Evolutionary conservation across 129 eudicot genomes (phyloP), one percentile per base, ranked within the genome.

Genomic region (Helichrysum umbraculigerum): DNA sequence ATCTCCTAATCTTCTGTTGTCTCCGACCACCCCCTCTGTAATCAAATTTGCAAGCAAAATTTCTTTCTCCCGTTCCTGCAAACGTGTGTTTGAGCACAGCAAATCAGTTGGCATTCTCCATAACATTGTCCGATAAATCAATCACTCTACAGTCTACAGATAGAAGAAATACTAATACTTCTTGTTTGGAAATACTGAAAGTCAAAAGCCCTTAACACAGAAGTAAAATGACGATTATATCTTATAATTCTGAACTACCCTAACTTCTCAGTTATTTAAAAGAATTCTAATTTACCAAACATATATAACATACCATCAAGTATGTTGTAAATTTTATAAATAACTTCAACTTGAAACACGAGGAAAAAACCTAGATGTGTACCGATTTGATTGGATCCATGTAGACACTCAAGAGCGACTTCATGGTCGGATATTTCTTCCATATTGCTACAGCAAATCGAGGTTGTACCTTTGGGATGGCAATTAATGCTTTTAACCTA

Each of bases 391-490:
- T 80, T 58, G 93, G 88, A 89, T 93, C 98, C 97, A 93, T 87
- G 86, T 93, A 93, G 37, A 88, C 86, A 62, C 72, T 79, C 76
- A 91, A 76, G 69, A 93, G 97, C 54, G 98, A 91, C 83, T 85
- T 91, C 98, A 94, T 88, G 51, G 97, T 94, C 7, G 96, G 96
- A 78, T 91, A 94, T 75, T 87, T 91, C 79, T 88, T 94, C 90
- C 87, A 84, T 70, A 94, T 88, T 41, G 98, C 93, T 41, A 91
- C 68, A 57, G 98, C 97, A 69, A 86, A 87, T 75, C 96, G 92
- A 33, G 98, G 98, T 76, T 91, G 92, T 63, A 94, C 96, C 87
- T 94, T 94, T 19, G 97, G 98, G 39, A 94, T 94, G 58, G 96
- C 92, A 57, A 94, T 70, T 85, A 94, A 72, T 72, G 93, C 93